Base-by-base conservation (phyloP, 2,329 filamentous ascomycete species). In the Penicillium sp. region DNA sequence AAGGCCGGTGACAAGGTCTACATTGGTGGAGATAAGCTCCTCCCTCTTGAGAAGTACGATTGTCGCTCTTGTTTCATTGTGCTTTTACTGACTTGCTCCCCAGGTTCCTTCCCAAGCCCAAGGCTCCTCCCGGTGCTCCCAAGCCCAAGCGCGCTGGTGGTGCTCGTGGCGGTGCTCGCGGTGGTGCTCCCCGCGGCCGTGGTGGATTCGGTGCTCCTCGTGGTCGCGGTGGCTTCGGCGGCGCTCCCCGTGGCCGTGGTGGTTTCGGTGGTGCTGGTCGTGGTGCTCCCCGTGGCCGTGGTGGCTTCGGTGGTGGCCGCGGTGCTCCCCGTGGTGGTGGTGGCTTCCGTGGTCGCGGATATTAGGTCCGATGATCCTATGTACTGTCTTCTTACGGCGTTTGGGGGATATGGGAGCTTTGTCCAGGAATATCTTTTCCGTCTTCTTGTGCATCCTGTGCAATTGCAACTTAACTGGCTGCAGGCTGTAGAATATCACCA, bases 1-100 rank as follows among this genome's bases (percentile, higher is more conserved):
- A 96, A 97, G 81, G 79, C 87, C 59, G 94, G 94, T 72, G 94
- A 97, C 82, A 96, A 95, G 80, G 95, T 99, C 79, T 99, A 87
- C 81, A 96, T 97, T 71, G 90, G 88, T 66, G 85, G 87, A 69
- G 94, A 97, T 79, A 99, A 97, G 82, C 85, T 97, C 48, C 82
- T 99, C 58, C 93, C 94, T 42, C 80, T 97, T 67, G 94, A 99
- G 77, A 92, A 89, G 82, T 85, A 75, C 51, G 72, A 16, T 47
- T 27, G 16, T 5, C 44, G 16, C 48, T 63, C 45, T 24, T 29
- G n/a, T 42, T 21, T 22, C 38, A 45, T 9, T 39, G 4, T 27
- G 5, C 31, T 43, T 55, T 70, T 18, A 68, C 61, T 41, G 14
- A 53, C 32, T 34, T n/a, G 14, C 9, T 45, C 36, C 45, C 18